Percentiles rank a stretch among this genome's conserved stretches.
phyloP scores from a whole-genome alignment of 2,329 filamentous ascomycete species.

The Aspergillus sp. region DNA sequence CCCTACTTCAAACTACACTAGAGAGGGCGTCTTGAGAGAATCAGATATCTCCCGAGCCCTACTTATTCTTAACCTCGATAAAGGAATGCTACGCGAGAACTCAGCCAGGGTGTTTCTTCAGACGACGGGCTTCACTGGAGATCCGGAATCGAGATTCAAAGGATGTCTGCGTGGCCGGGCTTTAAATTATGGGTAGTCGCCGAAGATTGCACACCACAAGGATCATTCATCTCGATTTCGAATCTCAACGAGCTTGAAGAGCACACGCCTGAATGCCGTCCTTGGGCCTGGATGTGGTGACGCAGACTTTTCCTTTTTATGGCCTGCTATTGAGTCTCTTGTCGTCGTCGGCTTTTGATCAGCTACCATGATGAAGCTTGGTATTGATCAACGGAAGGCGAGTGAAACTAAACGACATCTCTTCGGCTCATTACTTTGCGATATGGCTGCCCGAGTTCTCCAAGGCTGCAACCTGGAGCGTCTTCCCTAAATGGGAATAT shows the following conservation, averaged over 20 bases:
- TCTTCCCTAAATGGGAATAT: slow-evolving; percentile 27
- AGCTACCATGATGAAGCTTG: background rate
- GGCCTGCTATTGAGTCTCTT: background rate
- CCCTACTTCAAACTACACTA: background rate
- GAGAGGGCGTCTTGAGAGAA: background rate
- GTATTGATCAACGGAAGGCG: background rate
- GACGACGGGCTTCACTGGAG: background rate
- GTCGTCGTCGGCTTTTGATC: background rate
- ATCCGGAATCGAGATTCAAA: background rate
- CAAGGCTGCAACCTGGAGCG: slow-evolving; percentile 6
- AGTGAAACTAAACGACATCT: background rate
- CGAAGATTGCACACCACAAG: slow-evolving; percentile 6
- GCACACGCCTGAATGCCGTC: background rate
- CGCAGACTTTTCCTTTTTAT: background rate
- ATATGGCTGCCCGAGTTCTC: background rate
- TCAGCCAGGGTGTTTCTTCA: background rate
- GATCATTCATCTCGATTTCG: slow-evolving; percentile 9
- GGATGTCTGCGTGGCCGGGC: slow-evolving; percentile 2
- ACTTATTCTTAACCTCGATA: background rate
- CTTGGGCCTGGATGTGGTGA: background rate
- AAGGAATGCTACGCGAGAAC: background rate
- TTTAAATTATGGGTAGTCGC: background rate
- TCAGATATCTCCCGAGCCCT: background rate
- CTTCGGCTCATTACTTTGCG: slow-evolving; percentile 1
- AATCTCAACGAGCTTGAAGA: background rate